phyloP scores from a whole-genome alignment of 1,284 basidiomycete genomes.

The Boletus semigastroideus region DNA sequence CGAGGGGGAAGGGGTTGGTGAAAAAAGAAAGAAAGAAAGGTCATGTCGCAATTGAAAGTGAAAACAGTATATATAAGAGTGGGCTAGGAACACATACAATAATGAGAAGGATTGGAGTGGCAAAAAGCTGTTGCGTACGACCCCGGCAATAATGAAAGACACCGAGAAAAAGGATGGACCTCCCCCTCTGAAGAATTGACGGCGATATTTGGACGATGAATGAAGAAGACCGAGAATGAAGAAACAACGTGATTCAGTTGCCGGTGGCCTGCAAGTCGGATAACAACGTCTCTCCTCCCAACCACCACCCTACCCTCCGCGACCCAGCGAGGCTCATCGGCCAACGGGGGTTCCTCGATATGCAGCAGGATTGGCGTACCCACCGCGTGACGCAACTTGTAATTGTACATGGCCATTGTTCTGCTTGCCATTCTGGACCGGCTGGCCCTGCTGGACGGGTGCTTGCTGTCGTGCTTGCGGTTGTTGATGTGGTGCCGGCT shows the following conservation, averaged over 20 bases:
- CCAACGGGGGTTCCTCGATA: slow-evolving; percentile 31
- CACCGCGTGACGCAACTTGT: slow-evolving; percentile 21
- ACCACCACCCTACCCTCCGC: background rate
- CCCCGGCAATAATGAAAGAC: slow-evolving; percentile 12
- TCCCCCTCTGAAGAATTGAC: slow-evolving; percentile 13
- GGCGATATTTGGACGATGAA: slow-evolving; percentile 16
- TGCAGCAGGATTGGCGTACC: slow-evolving; percentile 24
- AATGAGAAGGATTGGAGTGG: slow-evolving; percentile 5
- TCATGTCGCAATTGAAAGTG: slow-evolving; percentile 25
- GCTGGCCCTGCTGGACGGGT: slow-evolving; percentile 21
- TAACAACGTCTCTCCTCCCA: slow-evolving; percentile 5
- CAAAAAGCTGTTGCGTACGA: slow-evolving; percentile 10
- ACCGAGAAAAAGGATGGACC: slow-evolving; percentile 6
- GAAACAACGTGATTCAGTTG: slow-evolving; percentile 14
- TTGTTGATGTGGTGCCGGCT: slow-evolving; percentile 33
- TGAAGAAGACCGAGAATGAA: slow-evolving; percentile 17
- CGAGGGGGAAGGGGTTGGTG: background rate
- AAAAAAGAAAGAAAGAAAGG: slow-evolving; percentile 5
- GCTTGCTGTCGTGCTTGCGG: slow-evolving; percentile 26
- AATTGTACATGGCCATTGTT: slow-evolving; percentile 24
- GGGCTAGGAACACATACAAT: slow-evolving; percentile 19
- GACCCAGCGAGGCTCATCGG: slow-evolving; percentile 21
- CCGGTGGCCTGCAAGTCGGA: slow-evolving; percentile 13
- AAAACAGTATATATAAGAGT: slow-evolving; percentile 29
- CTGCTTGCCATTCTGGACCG: slow-evolving; percentile 29